Base-by-base conservation (phyloP, 257 asterid genomes). In the Mitragyna speciosa region DNA sequence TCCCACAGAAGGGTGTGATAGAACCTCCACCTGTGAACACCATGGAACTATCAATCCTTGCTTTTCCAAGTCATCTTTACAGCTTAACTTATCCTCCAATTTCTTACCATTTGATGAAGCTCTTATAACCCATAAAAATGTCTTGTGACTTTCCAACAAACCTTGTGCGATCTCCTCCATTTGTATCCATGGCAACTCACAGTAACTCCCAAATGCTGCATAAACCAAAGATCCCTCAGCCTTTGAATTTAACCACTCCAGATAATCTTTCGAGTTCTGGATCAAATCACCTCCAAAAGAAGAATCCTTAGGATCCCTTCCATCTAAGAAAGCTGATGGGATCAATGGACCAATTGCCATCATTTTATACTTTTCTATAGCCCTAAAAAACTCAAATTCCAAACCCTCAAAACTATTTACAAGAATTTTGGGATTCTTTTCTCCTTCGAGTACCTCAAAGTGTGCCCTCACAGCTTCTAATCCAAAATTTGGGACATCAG, bases 131-230 rank as follows among this genome's bases (percentile, higher is more conserved):
- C 86, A 85, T 78, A 85, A 72, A 65, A 85, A 85, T 72, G 88
- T 81, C 8, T 54, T 72, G 0, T 73, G 22, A 24, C 68, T 82
- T 24, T 85, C 56, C 31, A 85, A 9, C 47, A 85, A 72, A 16
- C 79, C 87, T 2, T 51, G 30, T 2, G 85, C 77, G 1, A 76
- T 81, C 36, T 84, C 84, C 48, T 81, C 87, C 49, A 84, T 52
- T 69, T 83, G 91, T 8, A 64, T 33, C 16, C 69, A 69, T 2
- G 88, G 56, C 3, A 89, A 19, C 39, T 78, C 85, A 0, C 81
- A 76, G 19, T 45, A 73, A 76, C 91, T 89, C 0, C 90, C 93
- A 61, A 89, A 88, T 20, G 93, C 85, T 22, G 87, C 65, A 75
- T 87, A 89, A 14, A 89, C 45, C 3, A 89, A 87, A 0, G 89